Percentiles rank a stretch among this genome's conserved stretches.
phyloP scores from a whole-genome alignment of 2,329 filamentous ascomycete species.

The Colletotrichum sp. region DNA sequence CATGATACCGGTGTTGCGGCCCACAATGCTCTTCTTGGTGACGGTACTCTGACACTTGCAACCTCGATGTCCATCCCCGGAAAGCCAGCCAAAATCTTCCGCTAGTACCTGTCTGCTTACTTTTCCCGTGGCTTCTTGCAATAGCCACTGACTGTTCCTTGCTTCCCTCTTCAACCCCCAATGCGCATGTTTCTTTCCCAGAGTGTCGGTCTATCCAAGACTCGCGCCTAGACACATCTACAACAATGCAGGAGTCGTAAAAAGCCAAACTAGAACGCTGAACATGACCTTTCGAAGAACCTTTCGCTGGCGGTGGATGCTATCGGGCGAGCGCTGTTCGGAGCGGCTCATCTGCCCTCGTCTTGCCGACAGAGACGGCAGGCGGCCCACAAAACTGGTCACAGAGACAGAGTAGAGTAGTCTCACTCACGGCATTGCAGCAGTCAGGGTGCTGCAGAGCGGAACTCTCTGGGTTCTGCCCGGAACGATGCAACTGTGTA shows the following conservation, averaged over 20 bases:
- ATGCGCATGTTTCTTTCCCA: not conserved
- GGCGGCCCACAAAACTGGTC: not conserved
- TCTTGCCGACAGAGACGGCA: not conserved
- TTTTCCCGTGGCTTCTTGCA: not conserved
- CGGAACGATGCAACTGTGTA: not conserved
- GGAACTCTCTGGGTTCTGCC: not conserved
- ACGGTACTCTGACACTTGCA: not conserved
- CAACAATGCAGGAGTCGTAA: not conserved
- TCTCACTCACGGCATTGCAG: not conserved
- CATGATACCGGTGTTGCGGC: not conserved
- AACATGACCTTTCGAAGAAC: not conserved
- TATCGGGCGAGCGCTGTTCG: not conserved
- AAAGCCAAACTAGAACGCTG: not conserved
- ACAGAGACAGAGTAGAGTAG: not conserved
- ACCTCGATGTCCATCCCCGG: not conserved
- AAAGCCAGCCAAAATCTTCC: not conserved
- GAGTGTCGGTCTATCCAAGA: not conserved
- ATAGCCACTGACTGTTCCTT: not conserved
- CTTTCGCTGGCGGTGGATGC: not conserved
- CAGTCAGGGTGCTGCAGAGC: not conserved
- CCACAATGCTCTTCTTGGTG: not conserved
- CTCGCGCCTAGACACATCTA: not conserved
- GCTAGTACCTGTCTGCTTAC: not conserved
- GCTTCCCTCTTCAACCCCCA: too few species aligned
- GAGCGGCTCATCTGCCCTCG: not conserved